phyloP scores from a whole-genome alignment of 176 grass and related monocot genomes.

The Metroxylon sagu region DNA sequence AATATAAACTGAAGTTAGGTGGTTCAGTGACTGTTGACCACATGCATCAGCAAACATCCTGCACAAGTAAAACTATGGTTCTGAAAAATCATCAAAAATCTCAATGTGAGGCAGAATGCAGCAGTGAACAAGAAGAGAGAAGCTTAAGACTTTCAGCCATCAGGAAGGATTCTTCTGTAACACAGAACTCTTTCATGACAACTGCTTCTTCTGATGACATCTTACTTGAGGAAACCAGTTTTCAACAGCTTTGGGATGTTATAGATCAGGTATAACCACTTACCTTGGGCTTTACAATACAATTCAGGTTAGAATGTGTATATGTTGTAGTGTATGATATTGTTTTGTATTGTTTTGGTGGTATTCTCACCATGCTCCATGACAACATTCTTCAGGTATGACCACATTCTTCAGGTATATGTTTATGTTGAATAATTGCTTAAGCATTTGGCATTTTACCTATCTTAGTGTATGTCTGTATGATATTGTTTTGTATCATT shows the following conservation, averaged over 20 bases:
- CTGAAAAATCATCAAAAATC: conserved; percentile 24
- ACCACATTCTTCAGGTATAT: too few relatives aligned
- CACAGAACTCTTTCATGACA: conserved; percentile 40
- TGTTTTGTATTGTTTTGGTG: too few relatives aligned
- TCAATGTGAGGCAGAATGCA: conserved; percentile 24
- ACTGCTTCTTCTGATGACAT: conserved; percentile 40
- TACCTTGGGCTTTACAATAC: not conserved
- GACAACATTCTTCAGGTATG: too few relatives aligned
- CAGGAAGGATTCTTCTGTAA: conserved; percentile 35
- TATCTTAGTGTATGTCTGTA: too few relatives aligned
- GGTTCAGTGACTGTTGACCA: conserved; percentile 19
- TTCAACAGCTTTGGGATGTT: conserved; percentile 67
- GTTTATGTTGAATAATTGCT: too few relatives aligned
- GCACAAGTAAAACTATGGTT: conserved; percentile 31
- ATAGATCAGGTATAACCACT: conserved; percentile 63
- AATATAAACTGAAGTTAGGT: conserved; percentile 16
- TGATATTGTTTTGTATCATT: too few relatives aligned
- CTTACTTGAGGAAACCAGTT: conserved; percentile 58
- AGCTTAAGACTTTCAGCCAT: conserved; percentile 20
- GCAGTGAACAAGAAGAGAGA: conserved; percentile 22
- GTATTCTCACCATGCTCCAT: too few relatives aligned
- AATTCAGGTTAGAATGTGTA: too few relatives aligned
- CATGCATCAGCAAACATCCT: conserved; percentile 26
- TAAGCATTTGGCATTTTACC: too few relatives aligned
- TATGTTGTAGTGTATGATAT: too few relatives aligned